phyloP scores from a whole-genome alignment of 2,329 filamentous ascomycete genomes.

The Colletotrichum melonis region DNA sequence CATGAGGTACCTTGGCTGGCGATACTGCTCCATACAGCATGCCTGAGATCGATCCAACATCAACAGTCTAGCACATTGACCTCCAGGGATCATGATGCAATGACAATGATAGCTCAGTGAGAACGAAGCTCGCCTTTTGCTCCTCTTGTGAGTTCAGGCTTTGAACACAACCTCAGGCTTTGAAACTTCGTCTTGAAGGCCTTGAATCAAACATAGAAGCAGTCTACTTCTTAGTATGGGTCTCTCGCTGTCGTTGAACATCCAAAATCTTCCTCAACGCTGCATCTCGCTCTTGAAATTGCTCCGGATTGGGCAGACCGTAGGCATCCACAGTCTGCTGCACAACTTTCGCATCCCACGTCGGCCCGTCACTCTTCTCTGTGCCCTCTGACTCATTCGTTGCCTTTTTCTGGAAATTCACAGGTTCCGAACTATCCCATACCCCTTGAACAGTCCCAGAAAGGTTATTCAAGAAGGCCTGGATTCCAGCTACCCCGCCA shows the following conservation, averaged over 20 bases:
- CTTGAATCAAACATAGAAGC: neutral
- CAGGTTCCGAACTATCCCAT: neutral
- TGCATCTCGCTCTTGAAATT: neutral
- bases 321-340: constrained; percentile 2
- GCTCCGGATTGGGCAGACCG: neutral
- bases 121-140: too few species aligned
- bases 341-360: constrained; percentile 1
- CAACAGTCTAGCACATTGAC: too few species aligned
- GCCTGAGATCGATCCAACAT: too few species aligned
- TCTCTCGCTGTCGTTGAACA: neutral
- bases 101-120: too few species aligned
- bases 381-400: neutral
- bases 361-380: too few species aligned
- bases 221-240: neutral
- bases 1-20: too few species aligned
- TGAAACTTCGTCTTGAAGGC: too few species aligned
- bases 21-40: too few species aligned
- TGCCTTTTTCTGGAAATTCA: neutral
- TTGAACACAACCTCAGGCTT: too few species aligned
- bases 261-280: neutral
- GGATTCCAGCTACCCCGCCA: constrained; percentile 2
- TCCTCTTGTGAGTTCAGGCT: too few species aligned
- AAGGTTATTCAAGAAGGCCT: neutral
- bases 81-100: too few species aligned
- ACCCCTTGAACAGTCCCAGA: neutral